Evolutionary conservation across 2,329 filamentous ascomycete species (phyloP).

Genomic region (Leptosphaerulina australis): DNA sequence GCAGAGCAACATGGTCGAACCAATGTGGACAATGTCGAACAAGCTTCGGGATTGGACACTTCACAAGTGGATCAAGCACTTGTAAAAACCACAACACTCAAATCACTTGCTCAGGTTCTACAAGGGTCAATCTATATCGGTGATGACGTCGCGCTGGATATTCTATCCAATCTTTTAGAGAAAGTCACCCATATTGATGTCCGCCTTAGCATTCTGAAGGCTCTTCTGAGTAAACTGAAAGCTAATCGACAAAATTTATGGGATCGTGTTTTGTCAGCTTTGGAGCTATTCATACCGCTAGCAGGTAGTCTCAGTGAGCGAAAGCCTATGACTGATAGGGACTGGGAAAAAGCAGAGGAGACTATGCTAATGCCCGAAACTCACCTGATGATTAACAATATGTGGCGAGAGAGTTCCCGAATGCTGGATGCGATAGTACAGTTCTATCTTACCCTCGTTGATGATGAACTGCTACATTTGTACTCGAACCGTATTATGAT

Average conservation of each 20-base stretch:
- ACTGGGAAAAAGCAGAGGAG: slow-evolving; percentile 40
- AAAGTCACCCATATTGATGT: slow-evolving; percentile 49
- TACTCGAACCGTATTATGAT: slow-evolving; percentile 31
- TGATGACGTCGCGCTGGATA: slow-evolving; percentile 33
- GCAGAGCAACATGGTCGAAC: background rate
- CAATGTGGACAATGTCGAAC: background rate
- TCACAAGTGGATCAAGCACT: slow-evolving; percentile 11
- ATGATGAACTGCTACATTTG: background rate
- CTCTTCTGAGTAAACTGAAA: slow-evolving; percentile 40
- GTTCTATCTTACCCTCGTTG: background rate
- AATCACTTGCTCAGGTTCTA: slow-evolving; percentile 51
- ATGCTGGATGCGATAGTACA: slow-evolving; percentile 16
- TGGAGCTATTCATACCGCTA: slow-evolving; percentile 42
- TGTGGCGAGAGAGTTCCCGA: slow-evolving; percentile 4
- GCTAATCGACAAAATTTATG: background rate
- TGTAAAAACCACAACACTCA: slow-evolving; percentile 53
- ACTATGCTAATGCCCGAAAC: slow-evolving; percentile 19
- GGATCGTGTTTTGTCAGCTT: slow-evolving; percentile 27
- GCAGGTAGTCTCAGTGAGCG: slow-evolving; percentile 47
- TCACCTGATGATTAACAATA: background rate
- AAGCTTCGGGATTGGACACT: background rate
- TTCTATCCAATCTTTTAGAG: slow-evolving; percentile 40
- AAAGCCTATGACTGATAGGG: slow-evolving; percentile 31
- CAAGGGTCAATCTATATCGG: slow-evolving; percentile 43
- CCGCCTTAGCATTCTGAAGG: slow-evolving; percentile 41